Percentiles rank a stretch among this genome's conserved stretches.
Conservation (phyloP, 108 stramenopile species). For the Seminavis robusta region DNA sequence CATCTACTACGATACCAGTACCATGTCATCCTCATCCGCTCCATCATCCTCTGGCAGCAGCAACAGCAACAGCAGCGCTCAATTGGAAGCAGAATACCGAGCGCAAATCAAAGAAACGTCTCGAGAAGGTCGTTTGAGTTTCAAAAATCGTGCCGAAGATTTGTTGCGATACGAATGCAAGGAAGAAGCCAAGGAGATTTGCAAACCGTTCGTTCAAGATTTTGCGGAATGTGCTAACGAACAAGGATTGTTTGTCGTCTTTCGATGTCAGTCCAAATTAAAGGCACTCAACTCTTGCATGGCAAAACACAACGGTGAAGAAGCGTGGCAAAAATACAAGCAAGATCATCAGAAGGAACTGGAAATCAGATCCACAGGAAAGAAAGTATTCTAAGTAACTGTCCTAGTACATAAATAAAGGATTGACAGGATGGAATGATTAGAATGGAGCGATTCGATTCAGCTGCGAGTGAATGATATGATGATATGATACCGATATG, state of each 20-base stretch:
- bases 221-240: constrained; percentile 85
- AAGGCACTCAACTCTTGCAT: constrained; percentile 82
- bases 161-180: constrained; percentile 82
- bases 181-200: constrained; percentile 71
- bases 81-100: background rate
- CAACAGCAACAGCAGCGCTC: too few relatives aligned
- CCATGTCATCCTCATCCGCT: too few relatives aligned
- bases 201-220: constrained; percentile 56
- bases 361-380: constrained; percentile 2
- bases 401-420: too few relatives aligned
- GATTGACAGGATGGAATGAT: too few relatives aligned
- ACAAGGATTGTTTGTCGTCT: constrained; percentile 78
- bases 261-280: constrained; percentile 68
- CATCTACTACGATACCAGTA: too few relatives aligned
- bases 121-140: constrained; percentile 51
- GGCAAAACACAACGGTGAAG: constrained; percentile 74
- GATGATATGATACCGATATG: too few relatives aligned
- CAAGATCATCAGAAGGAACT: constrained; percentile 39
- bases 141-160: constrained; percentile 78
- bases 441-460: too few relatives aligned
- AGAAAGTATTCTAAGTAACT: too few relatives aligned
- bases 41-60: too few relatives aligned
- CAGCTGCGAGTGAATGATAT: too few relatives aligned
- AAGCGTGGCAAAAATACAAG: constrained; percentile 75
- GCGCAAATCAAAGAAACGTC: constrained; percentile 3